Evolutionary conservation across 129 eudicot species (phyloP), one percentile per base, ranked within the genome.

Genomic region (Sambucus nigra): DNA sequence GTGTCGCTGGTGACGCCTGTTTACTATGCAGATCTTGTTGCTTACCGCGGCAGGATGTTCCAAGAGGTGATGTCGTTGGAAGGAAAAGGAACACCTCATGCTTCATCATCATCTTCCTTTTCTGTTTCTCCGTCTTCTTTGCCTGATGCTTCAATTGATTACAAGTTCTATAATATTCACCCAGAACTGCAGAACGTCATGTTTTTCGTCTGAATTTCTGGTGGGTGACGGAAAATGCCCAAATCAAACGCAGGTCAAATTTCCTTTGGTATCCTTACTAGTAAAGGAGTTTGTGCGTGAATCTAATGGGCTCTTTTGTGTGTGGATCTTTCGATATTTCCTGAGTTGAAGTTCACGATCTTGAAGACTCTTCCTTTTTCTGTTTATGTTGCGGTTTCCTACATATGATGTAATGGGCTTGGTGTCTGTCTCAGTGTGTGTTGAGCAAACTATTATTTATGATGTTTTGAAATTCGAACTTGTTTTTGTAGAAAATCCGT

Each of bases 1-100:
- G 92, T 84, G 14, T 84, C 97, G 0, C 69, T 88, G 17, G 94
- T 84, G 1, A 78, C 97, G 1, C 97, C 94, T 0, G 97, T 84
- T 11, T 78, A 84, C 64, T 88, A 84, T 51, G 94, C 97, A 2
- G 87, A 88, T 45, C 82, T 88, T 23, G 92, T 78, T 5, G 94
- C 94, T 0, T 84, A 77, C 24, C 53, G 94, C 47, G 97, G 87
- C 1, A 76, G 97, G 11, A 20, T 80, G 74, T 88, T 51, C 60
- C 84, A 77, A 32, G 94, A 88, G 42, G 91, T 54, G 49, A 26
- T 24, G 48, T 64, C 47, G 70, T 81, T n/a, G n/a, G n/a, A n/a
- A n/a, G n/a, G n/a, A n/a, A n/a, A n/a, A 69, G 66, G 11, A 42
- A 35, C 53, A 57, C 26, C 73, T 10, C 56, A 68, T 3, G 70